Conservation (phyloP, 352 stramenopile species). For the Plasmopara muralis region DNA sequence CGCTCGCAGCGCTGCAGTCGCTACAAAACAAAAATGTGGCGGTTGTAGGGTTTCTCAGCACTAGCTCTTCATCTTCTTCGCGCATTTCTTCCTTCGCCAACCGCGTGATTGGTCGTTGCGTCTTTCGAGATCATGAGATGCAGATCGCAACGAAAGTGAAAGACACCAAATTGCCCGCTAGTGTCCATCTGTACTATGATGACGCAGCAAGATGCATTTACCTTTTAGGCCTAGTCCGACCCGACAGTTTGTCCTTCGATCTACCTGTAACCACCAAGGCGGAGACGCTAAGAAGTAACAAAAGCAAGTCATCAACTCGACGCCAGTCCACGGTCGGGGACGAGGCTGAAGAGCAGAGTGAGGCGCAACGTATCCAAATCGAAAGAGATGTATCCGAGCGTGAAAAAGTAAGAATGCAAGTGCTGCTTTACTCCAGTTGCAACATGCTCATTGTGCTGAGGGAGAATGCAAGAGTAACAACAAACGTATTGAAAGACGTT, state of each 20-base stretch:
- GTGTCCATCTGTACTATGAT: slow-evolving; percentile 58
- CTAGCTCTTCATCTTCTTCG: slow-evolving; percentile 27
- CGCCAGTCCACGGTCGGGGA: slow-evolving; percentile 6
- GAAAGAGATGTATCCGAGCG: slow-evolving; percentile 28
- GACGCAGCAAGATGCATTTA: slow-evolving; percentile 38
- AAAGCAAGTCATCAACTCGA: slow-evolving; percentile 4
- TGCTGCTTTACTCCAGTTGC: slow-evolving; percentile 53
- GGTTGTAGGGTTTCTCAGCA: slow-evolving; percentile 45
- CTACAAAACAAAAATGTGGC: slow-evolving; percentile 37
- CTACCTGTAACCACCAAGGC: slow-evolving; percentile 5
- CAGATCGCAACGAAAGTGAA: slow-evolving; percentile 22
- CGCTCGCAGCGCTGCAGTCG: slow-evolving; percentile 28
- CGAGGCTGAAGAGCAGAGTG: slow-evolving; percentile 12
- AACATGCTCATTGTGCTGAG: slow-evolving; percentile 53
- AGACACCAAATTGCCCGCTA: slow-evolving; percentile 23
- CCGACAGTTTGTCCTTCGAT: slow-evolving; percentile 35
- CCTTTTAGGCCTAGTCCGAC: slow-evolving; percentile 40
- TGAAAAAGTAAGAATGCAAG: slow-evolving; percentile 60
- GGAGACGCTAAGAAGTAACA: slow-evolving; percentile 7
- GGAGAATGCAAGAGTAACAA: slow-evolving; percentile 32
- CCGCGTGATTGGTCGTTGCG: slow-evolving; percentile 47
- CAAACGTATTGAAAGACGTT: slow-evolving; percentile 39
- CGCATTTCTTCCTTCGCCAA: slow-evolving; percentile 48
- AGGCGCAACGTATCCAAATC: slow-evolving; percentile 8
- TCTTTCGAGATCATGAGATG: slow-evolving; percentile 35